These are phyloP conservation scores for Paracorniculantispora psalliotae DNA, from an alignment of 2,329 filamentous ascomycete genomes.

Conservation along the genomic window DNA sequence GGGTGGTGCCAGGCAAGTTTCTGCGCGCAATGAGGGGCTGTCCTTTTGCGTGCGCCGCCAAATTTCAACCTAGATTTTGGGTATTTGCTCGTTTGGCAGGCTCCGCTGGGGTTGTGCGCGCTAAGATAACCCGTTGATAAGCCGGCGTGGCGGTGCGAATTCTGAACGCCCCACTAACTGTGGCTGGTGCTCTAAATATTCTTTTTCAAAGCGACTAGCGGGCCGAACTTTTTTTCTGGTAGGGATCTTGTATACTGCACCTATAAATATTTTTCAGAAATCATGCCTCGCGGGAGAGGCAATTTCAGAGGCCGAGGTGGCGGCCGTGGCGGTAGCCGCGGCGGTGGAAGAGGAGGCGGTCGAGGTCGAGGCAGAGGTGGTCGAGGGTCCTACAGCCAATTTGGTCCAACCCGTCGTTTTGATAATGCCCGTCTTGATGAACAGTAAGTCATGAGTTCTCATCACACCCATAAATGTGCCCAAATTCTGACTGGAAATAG, in stretches of 20 bases:
- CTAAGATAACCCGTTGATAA: conserved; percentile 47
- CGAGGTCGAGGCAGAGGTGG: conserved; percentile 30
- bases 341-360: conserved; percentile 22
- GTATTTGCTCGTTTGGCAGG: conserved; percentile 38
- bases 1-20: conserved; percentile 16
- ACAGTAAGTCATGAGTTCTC: conserved; percentile 24
- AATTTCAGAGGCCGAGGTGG: conserved; percentile 29
- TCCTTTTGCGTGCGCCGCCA: conserved; percentile 12
- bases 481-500: not conserved
- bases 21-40: conserved; percentile 17
- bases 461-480: not conserved
- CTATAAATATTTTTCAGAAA: conserved; percentile 20
- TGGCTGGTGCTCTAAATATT: conserved; percentile 27
- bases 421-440: conserved; percentile 32
- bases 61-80: conserved; percentile 39
- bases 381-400: conserved; percentile 20
- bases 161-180: conserved; percentile 21
- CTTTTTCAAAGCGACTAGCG: not conserved
- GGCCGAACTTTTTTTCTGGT: conserved; percentile 28
- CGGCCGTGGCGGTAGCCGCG: conserved; percentile 22
- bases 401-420: conserved; percentile 33
- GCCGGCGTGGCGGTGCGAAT: conserved; percentile 25
- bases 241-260: conserved; percentile 1
- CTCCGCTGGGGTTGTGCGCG: conserved; percentile 46
- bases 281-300: conserved; percentile 32